phyloP scores from a whole-genome alignment of 2,329 filamentous ascomycete species.

The Ampelomyces quisqualis region DNA sequence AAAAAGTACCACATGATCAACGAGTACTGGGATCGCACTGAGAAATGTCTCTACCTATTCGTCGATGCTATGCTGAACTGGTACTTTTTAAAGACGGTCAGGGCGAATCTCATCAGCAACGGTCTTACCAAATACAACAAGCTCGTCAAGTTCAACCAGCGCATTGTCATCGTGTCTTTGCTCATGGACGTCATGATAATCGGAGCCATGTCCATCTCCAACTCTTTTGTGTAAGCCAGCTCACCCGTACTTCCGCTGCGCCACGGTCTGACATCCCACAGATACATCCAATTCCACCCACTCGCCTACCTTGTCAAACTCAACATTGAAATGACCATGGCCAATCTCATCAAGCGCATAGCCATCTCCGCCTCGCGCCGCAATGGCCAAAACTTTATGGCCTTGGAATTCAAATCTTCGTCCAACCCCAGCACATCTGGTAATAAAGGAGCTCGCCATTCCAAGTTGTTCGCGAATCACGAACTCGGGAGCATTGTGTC shows the following conservation, averaged over 20 bases:
- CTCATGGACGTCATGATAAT: constrained; percentile 54
- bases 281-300: constrained; percentile 54
- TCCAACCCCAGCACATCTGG: constrained; percentile 25
- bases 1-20: constrained; percentile 37
- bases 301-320: constrained; percentile 54
- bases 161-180: constrained; percentile 53
- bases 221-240: constrained; percentile 49
- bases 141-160: constrained; percentile 54
- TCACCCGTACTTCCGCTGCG: not conserved
- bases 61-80: constrained; percentile 43
- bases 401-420: constrained; percentile 33
- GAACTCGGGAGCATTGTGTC: constrained; percentile 29
- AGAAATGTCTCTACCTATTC: constrained; percentile 43
- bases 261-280: constrained; percentile 11
- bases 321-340: constrained; percentile 56
- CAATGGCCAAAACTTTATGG: constrained; percentile 29
- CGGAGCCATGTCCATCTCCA: constrained; percentile 50
- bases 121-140: constrained; percentile 55
- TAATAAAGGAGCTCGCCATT: constrained; percentile 8
- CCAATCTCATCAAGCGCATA: constrained; percentile 50
- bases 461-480: constrained; percentile 17
- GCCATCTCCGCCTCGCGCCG: constrained; percentile 35
- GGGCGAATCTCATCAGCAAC: constrained; percentile 51
- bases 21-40: constrained; percentile 43
- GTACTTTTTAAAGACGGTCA: constrained; percentile 48